Evolutionary conservation across 495 filamentous ascomycete genomes (phyloP).

Genomic region (Aspergillus panamensis): DNA sequence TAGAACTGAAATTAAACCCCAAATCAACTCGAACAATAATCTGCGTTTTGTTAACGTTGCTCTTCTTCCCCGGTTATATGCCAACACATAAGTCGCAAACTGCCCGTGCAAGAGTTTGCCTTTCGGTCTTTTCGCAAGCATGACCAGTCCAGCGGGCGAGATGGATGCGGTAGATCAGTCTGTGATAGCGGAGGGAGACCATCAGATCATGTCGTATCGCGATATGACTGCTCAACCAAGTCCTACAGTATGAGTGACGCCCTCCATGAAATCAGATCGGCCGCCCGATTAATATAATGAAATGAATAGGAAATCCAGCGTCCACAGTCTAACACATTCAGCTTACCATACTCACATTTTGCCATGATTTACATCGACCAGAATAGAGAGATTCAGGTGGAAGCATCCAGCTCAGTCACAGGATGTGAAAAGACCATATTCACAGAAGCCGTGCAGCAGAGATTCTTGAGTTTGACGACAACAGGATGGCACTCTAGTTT

Average conservation of each 20-base stretch:
- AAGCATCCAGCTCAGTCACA: conserved; percentile 36
- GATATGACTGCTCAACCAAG: conserved; percentile 23
- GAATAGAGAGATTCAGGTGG: conserved; percentile 33
- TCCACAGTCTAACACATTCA: conserved; percentile 17
- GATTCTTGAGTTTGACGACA: conserved; percentile 33
- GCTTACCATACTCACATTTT: conserved; percentile 36
- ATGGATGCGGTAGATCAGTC: conserved; percentile 21
- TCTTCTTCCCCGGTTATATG: background rate
- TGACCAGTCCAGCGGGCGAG: conserved; percentile 18
- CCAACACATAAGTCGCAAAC: background rate
- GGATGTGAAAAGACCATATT: conserved; percentile 38
- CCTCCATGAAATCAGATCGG: background rate
- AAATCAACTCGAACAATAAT: background rate
- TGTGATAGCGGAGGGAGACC: conserved; percentile 10
- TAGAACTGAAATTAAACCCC: background rate
- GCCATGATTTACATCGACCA: conserved; percentile 41
- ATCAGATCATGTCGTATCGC: conserved; percentile 20
- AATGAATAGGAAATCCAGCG: conserved; percentile 19
- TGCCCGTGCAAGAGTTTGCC: background rate
- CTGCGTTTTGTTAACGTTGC: background rate
- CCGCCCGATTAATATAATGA: conserved; percentile 13
- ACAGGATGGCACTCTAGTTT: conserved; percentile 22
- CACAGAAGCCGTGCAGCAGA: conserved; percentile 37
- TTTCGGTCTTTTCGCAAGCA: conserved; percentile 4
- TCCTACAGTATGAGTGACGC: conserved; percentile 17